phyloP scores from a whole-genome alignment of 768 basidiomycete genomes.

The Boletus tomentosulus region DNA sequence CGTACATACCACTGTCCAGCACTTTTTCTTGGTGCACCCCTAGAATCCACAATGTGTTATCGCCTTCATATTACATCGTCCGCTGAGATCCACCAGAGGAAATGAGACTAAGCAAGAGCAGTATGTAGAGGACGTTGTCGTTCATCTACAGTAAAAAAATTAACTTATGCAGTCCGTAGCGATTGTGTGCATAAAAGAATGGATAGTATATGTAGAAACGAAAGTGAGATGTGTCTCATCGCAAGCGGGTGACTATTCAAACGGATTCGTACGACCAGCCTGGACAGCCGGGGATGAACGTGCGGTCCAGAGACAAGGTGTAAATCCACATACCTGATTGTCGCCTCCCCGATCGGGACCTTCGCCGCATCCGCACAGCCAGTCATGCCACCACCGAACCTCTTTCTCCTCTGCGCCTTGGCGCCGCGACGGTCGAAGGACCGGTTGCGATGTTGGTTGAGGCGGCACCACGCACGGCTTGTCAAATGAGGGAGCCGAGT shows the following conservation, averaged over 20 bases:
- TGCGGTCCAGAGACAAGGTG: not conserved
- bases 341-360: constrained; percentile 71
- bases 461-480: constrained; percentile 35
- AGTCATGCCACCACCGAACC: constrained; percentile 79
- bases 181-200: constrained; percentile 5
- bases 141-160: constrained; percentile 3
- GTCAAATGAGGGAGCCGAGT: constrained; percentile 42
- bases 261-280: constrained; percentile 73
- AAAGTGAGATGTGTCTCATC: not conserved
- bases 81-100: constrained; percentile 4
- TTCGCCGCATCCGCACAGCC: constrained; percentile 78
- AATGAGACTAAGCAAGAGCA: constrained; percentile 14
- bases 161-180: constrained; percentile 12
- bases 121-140: constrained; percentile 2
- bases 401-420: constrained; percentile 28
- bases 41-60: constrained; percentile 16
- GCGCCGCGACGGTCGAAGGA: constrained; percentile 24
- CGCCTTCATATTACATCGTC: constrained; percentile 11
- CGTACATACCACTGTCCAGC: not conserved
- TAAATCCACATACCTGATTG: constrained; percentile 50
- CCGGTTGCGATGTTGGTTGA: constrained; percentile 32
- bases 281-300: constrained; percentile 21
- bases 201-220: constrained; percentile 7
- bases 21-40: not conserved
- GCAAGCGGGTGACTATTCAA: constrained; percentile 31